Evolutionary conservation across 352 stramenopile species (phyloP), one percentile per base, ranked within the genome.

Genomic region (Phytophthora pisi): DNA sequence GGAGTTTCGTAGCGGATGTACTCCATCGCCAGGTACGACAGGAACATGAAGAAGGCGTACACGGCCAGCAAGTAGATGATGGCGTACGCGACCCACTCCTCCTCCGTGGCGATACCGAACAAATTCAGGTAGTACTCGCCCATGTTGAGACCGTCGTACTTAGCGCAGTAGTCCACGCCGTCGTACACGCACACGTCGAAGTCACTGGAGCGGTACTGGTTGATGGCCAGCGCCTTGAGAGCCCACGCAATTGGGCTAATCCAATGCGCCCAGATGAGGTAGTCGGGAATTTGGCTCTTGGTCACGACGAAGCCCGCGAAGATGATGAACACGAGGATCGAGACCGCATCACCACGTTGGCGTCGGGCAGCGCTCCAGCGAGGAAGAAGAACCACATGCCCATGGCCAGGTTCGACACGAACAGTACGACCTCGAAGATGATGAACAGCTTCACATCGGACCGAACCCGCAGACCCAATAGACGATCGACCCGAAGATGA

Each of bases 31-130:
- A 63, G 20, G 23, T 63, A 63, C 15, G 56, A 63, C 28, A 63
- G 56, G 43, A 63, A 63, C 56, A 63, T 63, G 56, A 63, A 63
- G 45, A 63, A 63, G 2, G 56, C 56, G 45, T 63, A 63, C 30
- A 63, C 31, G 2, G 10, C 56, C 5, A 63, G 2, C n/a, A 63
- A 45, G 45, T 63, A 63, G 18, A 63, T 63, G 31, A 63, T 50
- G 4, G 28, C 56, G 31, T 63, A 63, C 6, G 31, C 45, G 31
- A 63, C 42, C 45, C 43, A 56, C 23, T 56, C 45, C 23, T 63
- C 56, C 56, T 63, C 56, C n/a, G 56, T 64, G 7, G 45, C 46
- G 24, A 64, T 51, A 36, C 57, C 57, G 36, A 64, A 64, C 16
- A 64, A 47, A 31, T 64, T 50, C 31, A 64, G 36, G 34, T 64